Percentiles rank a stretch among this genome's conserved stretches.
Conservation (phyloP, 2,329 filamentous ascomycete species). For the Ophiosphaerella korrae region DNA sequence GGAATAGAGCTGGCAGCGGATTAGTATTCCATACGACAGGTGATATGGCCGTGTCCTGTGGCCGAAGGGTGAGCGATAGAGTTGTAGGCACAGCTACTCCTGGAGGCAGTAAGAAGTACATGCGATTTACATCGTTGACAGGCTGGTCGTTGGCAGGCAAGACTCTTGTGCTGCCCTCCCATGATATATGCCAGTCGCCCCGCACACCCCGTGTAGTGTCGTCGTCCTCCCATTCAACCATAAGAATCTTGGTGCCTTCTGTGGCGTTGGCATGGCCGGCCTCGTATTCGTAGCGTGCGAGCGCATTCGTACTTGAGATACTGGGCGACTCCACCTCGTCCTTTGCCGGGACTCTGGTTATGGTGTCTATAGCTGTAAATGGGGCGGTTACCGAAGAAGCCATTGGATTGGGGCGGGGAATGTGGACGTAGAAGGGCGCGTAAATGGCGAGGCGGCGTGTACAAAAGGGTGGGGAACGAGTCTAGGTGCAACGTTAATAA, state of each 20-base stretch:
- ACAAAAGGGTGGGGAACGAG: slow-evolving; percentile 38
- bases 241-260: slow-evolving; percentile 86
- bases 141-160: slow-evolving; percentile 67
- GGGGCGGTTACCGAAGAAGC: slow-evolving; percentile 41
- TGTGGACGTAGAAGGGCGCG: slow-evolving; percentile 29
- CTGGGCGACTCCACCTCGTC: slow-evolving; percentile 54
- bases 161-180: slow-evolving; percentile 78
- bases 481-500: slow-evolving; percentile 37
- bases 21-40: slow-evolving; percentile 67
- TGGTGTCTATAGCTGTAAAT: slow-evolving; percentile 52
- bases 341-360: slow-evolving; percentile 31
- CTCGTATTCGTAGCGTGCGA: slow-evolving; percentile 88
- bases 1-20: slow-evolving; percentile 85
- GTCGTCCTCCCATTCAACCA: slow-evolving; percentile 86
- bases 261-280: slow-evolving; percentile 67
- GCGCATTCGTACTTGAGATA: slow-evolving; percentile 60
- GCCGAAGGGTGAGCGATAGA: slow-evolving; percentile 66
- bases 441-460: slow-evolving; percentile 35
- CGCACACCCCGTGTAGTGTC: slow-evolving; percentile 53
- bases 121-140: slow-evolving; percentile 60
- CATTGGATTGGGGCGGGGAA: slow-evolving; percentile 38
- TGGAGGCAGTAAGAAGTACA: slow-evolving; percentile 82
- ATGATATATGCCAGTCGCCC: slow-evolving; percentile 76
- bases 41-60: slow-evolving; percentile 51
- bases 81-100: slow-evolving; percentile 72